Evolutionary conservation across 1,139 yeast genomes (phyloP).

Genomic region (Torulaspora globosa): DNA sequence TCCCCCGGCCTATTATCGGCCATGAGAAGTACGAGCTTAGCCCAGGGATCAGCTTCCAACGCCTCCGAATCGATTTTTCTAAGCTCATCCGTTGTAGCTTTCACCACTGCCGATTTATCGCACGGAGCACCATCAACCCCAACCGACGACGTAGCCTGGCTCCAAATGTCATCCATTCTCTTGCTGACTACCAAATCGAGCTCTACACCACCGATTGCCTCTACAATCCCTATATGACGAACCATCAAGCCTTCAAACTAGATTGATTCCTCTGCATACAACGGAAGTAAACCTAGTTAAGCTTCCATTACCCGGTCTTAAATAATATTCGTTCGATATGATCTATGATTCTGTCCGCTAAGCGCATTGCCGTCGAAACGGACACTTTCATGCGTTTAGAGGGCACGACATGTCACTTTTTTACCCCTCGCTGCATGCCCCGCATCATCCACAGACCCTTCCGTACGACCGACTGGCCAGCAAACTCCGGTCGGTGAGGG

Average conservation of each 20-base stretch:
- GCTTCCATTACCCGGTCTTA: background rate
- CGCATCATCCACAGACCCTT: background rate
- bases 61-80: slow-evolving; percentile 3
- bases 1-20: slow-evolving; percentile 20
- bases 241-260: background rate
- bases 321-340: background rate
- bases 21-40: slow-evolving; percentile 23
- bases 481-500: background rate
- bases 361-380: slow-evolving; percentile 2
- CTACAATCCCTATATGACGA: background rate
- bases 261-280: background rate
- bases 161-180: slow-evolving; percentile 16
- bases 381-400: slow-evolving; percentile 2
- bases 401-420: background rate
- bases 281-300: background rate
- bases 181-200: background rate
- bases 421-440: background rate
- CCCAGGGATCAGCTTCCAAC: slow-evolving; percentile 21
- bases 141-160: slow-evolving; percentile 4
- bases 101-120: slow-evolving; percentile 8
- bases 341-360: background rate
- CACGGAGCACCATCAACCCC: slow-evolving; percentile 2
- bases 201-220: background rate
- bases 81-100: slow-evolving; percentile 7
- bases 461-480: background rate